phyloP scores from a whole-genome alignment of 345 rosid genomes.

The thale cress (Arabidopsis thaliana) region DNA sequence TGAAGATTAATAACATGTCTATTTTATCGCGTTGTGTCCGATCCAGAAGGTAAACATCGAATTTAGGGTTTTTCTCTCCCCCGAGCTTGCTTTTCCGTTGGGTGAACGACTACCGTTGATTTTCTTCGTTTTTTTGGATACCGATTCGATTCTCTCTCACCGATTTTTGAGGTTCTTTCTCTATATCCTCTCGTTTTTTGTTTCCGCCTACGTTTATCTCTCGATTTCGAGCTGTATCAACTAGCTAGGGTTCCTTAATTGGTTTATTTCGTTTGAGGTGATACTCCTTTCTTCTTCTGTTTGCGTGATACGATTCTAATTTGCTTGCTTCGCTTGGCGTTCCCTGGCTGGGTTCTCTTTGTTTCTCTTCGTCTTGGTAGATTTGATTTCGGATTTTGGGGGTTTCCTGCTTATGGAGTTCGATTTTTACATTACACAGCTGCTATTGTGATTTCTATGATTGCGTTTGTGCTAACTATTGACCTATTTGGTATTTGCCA shows the following conservation, averaged over 20 bases:
- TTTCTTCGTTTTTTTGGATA: conserved; percentile 31
- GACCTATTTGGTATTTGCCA: conserved; percentile 14
- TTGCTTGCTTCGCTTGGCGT: neutral
- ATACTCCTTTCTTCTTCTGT: neutral
- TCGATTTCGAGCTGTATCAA: conserved; percentile 27
- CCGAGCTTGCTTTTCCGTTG: conserved; percentile 37
- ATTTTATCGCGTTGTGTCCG: conserved; percentile 10
- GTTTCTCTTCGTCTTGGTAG: conserved; percentile 24
- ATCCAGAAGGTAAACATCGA: conserved; percentile 24
- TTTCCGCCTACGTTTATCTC: conserved; percentile 8
- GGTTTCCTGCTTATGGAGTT: conserved; percentile 30
- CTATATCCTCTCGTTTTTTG: conserved; percentile 24
- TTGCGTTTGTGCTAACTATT: conserved; percentile 32
- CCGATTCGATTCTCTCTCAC: conserved; percentile 44
- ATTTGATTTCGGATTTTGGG: conserved; percentile 28
- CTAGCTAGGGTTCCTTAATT: conserved; percentile 12
- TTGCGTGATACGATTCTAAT: neutral
- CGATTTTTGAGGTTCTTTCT: conserved; percentile 38
- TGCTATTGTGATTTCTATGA: conserved; percentile 20
- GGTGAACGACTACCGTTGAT: conserved; percentile 40
- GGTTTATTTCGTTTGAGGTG: conserved; percentile 16
- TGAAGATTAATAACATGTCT: neutral
- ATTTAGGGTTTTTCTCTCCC: conserved; percentile 45
- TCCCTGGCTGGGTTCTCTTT: neutral
- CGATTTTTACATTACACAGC: neutral